Evolutionary conservation across 306 rosid species (phyloP).

Genomic region (Coriaria nepalensis): DNA sequence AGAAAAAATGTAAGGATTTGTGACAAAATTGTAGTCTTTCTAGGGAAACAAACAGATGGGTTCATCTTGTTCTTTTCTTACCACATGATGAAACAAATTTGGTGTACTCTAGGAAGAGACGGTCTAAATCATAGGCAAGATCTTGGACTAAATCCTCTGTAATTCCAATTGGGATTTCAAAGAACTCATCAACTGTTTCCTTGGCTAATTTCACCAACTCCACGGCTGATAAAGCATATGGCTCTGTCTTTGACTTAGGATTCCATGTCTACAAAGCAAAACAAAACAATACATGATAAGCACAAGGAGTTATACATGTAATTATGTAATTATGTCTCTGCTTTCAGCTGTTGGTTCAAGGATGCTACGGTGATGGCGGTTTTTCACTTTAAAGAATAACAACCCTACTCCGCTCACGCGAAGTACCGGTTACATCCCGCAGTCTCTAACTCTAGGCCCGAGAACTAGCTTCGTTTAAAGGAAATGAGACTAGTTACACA

Average conservation of each 20-base stretch:
- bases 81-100: constrained; percentile 78
- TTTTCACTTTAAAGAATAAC: too few species aligned
- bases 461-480: too few species aligned
- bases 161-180: constrained; percentile 63
- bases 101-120: constrained; percentile 47
- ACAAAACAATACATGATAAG: too few species aligned
- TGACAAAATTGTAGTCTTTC: too few species aligned
- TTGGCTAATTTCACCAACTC: constrained; percentile 45
- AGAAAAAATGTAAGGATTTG: not conserved
- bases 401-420: too few species aligned
- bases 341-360: too few species aligned
- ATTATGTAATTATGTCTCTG: too few species aligned
- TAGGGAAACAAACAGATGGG: not conserved
- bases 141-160: constrained; percentile 59
- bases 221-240: constrained; percentile 59
- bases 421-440: too few species aligned
- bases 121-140: constrained; percentile 63
- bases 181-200: constrained; percentile 50
- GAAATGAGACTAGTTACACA: too few species aligned
- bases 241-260: constrained; percentile 83
- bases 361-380: too few species aligned
- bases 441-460: too few species aligned
- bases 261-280: constrained; percentile 66
- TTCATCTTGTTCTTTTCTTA: constrained; percentile 10
- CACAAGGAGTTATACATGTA: too few species aligned